Percentiles rank a stretch among this genome's conserved stretches.
These are phyloP conservation scores for Calonectria multiphialidica DNA, from an alignment of 2,329 filamentous ascomycete genomes.

Conservation along the genomic window DNA sequence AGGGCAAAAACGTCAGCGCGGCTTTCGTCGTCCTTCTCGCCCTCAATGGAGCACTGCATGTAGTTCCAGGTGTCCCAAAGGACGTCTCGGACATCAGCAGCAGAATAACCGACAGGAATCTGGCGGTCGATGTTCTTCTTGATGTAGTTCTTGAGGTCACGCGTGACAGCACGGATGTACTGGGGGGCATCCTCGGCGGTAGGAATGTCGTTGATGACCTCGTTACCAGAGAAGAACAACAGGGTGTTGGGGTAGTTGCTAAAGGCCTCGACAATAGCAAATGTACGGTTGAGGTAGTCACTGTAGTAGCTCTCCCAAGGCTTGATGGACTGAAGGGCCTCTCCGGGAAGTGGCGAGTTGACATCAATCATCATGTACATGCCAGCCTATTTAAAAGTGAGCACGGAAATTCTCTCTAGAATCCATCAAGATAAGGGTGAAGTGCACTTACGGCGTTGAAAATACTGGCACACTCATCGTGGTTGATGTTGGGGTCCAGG, in stretches of 20 bases:
- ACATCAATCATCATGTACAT: constrained; percentile 79
- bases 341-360: constrained; percentile 72
- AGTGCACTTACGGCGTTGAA: constrained; percentile 67
- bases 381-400: constrained; percentile 58
- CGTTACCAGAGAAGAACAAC: constrained; percentile 84
- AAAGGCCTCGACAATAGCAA: constrained; percentile 76
- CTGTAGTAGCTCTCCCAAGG: constrained; percentile 72
- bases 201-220: constrained; percentile 77
- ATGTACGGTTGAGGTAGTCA: constrained; percentile 74
- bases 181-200: constrained; percentile 73
- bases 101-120: constrained; percentile 85
- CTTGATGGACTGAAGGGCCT: constrained; percentile 65
- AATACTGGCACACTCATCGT: constrained; percentile 75
- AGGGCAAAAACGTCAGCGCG: constrained; percentile 82
- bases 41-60: constrained; percentile 73
- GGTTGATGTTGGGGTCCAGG: constrained; percentile 73
- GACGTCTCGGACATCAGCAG: constrained; percentile 80
- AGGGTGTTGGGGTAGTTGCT: constrained; percentile 75
- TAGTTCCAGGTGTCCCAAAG: constrained; percentile 83
- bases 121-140: constrained; percentile 74
- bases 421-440: no score
- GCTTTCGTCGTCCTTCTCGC: constrained; percentile 69
- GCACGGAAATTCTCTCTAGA: neutral
- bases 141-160: constrained; percentile 86
- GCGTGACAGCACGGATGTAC: constrained; percentile 81